These are phyloP conservation scores for Thozetella sp. DNA, from an alignment of 495 filamentous ascomycete genomes.

Conservation along the genomic window DNA sequence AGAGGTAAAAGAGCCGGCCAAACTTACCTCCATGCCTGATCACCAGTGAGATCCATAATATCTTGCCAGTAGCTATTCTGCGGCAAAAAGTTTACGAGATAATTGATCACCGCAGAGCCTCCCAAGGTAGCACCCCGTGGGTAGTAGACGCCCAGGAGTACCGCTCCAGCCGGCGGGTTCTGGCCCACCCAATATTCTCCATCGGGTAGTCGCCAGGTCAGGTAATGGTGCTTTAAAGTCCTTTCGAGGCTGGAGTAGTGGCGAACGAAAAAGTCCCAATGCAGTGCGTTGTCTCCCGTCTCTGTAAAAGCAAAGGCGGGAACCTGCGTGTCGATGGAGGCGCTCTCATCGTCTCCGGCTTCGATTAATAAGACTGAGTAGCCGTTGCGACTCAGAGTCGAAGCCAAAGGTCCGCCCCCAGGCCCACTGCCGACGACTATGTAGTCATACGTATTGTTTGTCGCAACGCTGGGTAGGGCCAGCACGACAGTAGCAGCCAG, in stretches of 20 bases:
- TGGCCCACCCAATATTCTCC: conserved; percentile 37
- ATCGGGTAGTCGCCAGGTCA: conserved; percentile 33
- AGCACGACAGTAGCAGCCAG: too few relatives aligned
- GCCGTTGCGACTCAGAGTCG: conserved; percentile 59
- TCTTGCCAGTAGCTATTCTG: conserved; percentile 32
- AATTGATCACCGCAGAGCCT: conserved; percentile 41
- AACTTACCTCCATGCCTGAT: conserved; percentile 37
- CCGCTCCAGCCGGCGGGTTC: conserved; percentile 32
- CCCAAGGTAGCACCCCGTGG: conserved; percentile 44
- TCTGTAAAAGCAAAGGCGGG: conserved; percentile 29
- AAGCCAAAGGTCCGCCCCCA: conserved; percentile 62
- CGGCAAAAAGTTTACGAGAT: conserved; percentile 30
- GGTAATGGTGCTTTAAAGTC: conserved; percentile 29
- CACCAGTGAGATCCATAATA: conserved; percentile 29
- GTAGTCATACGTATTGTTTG: too few relatives aligned
- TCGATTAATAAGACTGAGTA: conserved; percentile 62
- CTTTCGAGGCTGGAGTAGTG: conserved; percentile 34
- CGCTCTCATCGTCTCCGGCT: conserved; percentile 62
- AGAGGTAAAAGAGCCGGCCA: too few relatives aligned
- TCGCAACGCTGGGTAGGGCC: too few relatives aligned
- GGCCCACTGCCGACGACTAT: conserved; percentile 65
- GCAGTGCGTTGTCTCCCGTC: conserved; percentile 33
- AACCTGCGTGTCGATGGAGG: conserved; percentile 32
- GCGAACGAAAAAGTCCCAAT: conserved; percentile 46
- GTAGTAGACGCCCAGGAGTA: conserved; percentile 39